Conservation (phyloP, 768 basidiomycete genomes). For the Fomitopsis pulvina region DNA sequence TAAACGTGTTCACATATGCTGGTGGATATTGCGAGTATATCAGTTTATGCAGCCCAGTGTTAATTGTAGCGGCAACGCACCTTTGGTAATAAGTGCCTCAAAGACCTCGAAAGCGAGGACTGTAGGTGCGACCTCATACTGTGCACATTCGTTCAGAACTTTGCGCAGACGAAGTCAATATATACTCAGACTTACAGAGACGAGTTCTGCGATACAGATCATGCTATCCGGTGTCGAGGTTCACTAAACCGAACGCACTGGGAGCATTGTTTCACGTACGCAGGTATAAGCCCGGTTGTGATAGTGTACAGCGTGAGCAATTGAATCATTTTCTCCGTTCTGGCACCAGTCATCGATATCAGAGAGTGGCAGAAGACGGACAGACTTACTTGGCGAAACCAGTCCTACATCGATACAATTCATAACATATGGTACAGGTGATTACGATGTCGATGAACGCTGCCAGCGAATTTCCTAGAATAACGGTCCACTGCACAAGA, state of each 20-base stretch:
- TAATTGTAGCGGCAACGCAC: no score
- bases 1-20: background rate
- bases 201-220: no score
- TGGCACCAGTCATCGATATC: no score
- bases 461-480: background rate
- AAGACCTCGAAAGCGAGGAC: background rate
- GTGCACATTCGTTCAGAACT: background rate
- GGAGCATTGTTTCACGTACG: no score
- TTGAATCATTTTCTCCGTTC: background rate
- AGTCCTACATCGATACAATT: background rate
- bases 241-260: no score
- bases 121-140: background rate
- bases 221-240: no score
- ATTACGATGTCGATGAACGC: background rate
- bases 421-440: background rate
- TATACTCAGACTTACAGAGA: no score
- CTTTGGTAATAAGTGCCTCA: background rate
- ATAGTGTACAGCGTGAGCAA: background rate
- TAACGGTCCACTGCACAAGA: background rate
- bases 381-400: background rate
- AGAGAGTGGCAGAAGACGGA: no score
- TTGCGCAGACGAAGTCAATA: no score
- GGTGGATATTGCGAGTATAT: no score
- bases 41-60: no score
- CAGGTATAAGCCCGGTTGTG: no score